Evolutionary conservation across 768 basidiomycete species (phyloP).

Genomic region (Porpolomopsis calyptriformis): DNA sequence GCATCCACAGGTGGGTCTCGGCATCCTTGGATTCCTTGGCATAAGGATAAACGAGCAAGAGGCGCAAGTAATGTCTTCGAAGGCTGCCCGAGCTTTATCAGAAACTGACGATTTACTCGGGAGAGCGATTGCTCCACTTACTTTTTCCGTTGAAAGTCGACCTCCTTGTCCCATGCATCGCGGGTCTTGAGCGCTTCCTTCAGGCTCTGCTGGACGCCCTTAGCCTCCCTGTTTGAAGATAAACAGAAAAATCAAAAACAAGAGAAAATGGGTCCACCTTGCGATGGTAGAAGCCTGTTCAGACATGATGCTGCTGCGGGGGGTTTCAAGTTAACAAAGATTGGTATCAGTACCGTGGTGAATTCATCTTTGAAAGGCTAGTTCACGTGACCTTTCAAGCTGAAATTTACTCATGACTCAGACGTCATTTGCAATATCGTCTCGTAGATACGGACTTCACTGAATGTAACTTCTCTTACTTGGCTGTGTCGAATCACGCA

Average conservation of each 20-base stretch:
- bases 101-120: constrained; percentile 10
- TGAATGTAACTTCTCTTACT: too few species aligned
- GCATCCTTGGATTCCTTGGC: constrained; percentile 68
- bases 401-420: too few species aligned
- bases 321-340: too few species aligned
- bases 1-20: constrained; percentile 85
- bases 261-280: background rate
- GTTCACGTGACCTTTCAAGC: too few species aligned
- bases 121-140: constrained; percentile 29
- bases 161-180: constrained; percentile 75
- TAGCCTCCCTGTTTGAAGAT: constrained; percentile 55
- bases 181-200: constrained; percentile 66
- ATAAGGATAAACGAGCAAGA: constrained; percentile 59
- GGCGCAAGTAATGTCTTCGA: constrained; percentile 55
- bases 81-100: constrained; percentile 34
- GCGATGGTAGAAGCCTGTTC: constrained; percentile 6
- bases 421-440: too few species aligned
- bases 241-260: background rate
- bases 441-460: too few species aligned
- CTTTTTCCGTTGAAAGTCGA: constrained; percentile 83
- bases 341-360: background rate
- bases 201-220: constrained; percentile 58
- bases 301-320: constrained; percentile 1
- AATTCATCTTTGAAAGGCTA: too few species aligned
- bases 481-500: too few species aligned